Evolutionary conservation across 2,329 filamentous ascomycete genomes (phyloP), one percentile per base, ranked within the genome.

Genomic region (Helicocarpus griseus): DNA sequence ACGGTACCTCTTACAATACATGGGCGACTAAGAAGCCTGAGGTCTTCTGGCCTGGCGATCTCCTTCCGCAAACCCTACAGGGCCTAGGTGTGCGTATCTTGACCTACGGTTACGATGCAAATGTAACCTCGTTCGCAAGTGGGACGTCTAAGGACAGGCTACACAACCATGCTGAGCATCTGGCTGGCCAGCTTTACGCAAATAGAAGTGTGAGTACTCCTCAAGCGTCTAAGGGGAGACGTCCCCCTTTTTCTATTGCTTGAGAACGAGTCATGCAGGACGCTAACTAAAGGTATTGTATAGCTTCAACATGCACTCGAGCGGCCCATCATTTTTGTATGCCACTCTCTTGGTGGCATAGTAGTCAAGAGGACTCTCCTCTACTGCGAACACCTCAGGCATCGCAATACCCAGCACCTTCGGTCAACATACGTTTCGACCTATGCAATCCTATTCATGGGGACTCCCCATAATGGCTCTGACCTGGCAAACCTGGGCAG

Each of bases 51-150:
- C 85, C 85, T 0, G 69, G 74, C 11, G 80, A 87, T 55, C 74
- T 89, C 13, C 73, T 89, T 1, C 84, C 85, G 0, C 63, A 69
- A 1, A 75, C 82, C 2, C 70, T 88, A 14, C 75, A 73, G 49
- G 69, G 73, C 8, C 72, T 73, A 9, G 77, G 77, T 22, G 82
- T 82, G 49, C 81, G 86, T 48, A 72, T 89, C 19, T 67, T 88
- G 50, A 82, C 84, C 0, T 88, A 87, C 61, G 85, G 85, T 22
- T 89, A 88, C 64, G 86, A 89, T 63, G 83, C 85, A 22, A 82
- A 86, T 53, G 74, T 78, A 1, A 67, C 70, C 35, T 65, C 74
- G 0, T 78, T 77, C 55, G 72, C 68, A 2, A 69, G 73, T 57
- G 75, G 77, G 50, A 77, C 73, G 17, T 78, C 80, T 2, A 84